Evolutionary conservation across 306 rosid genomes (phyloP).

Genomic region (Mucuna pruriens): DNA sequence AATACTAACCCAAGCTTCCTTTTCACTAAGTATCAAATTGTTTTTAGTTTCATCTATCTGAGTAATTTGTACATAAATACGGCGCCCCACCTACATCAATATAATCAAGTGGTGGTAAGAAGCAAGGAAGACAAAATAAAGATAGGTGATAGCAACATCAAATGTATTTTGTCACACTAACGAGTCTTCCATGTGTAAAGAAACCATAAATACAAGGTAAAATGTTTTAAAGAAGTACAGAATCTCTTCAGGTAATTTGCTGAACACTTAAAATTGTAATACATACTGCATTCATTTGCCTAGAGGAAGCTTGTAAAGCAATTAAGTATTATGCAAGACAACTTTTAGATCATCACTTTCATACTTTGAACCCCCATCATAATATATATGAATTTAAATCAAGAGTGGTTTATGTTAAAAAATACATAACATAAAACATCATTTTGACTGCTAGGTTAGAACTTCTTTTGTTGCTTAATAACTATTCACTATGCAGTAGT

Average conservation of each 20-base stretch:
- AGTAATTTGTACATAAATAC: conserved; percentile 65
- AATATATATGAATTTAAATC: background rate
- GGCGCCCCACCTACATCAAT: conserved; percentile 75
- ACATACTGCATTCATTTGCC: background rate
- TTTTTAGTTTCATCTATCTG: conserved; percentile 81
- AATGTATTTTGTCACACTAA: background rate
- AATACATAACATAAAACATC: conserved; percentile 8
- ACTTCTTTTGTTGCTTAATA: background rate
- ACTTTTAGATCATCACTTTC: background rate
- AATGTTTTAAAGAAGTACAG: background rate
- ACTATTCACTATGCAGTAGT: background rate
- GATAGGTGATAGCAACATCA: background rate
- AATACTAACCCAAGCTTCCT: conserved; percentile 89
- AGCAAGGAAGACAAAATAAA: conserved; percentile 23
- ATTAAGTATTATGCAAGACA: background rate
- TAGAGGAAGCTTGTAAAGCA: background rate
- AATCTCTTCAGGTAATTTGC: background rate
- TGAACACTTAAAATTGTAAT: conserved; percentile 10
- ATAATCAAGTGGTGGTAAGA: conserved; percentile 31
- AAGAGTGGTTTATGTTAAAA: background rate
- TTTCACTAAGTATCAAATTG: conserved; percentile 79
- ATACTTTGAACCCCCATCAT: background rate
- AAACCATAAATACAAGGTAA: background rate
- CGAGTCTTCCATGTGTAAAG: background rate
- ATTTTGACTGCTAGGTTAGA: conserved; percentile 3